Evolutionary conservation across 495 filamentous ascomycete genomes (phyloP).

Genomic region (Barbatosphaeria neglecta): DNA sequence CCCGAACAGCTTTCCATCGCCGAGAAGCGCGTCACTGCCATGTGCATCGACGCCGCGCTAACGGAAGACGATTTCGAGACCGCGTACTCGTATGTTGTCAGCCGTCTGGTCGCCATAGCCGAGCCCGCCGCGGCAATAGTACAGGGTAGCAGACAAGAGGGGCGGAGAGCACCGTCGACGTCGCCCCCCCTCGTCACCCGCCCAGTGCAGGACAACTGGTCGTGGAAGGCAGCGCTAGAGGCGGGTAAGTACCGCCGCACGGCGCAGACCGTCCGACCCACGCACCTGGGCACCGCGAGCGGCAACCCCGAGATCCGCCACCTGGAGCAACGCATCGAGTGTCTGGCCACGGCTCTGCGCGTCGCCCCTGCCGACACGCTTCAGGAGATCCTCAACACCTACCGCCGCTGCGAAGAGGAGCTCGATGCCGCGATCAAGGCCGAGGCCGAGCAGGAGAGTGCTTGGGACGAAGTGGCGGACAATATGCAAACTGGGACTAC

Average conservation of each 20-base stretch:
- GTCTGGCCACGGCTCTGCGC: constrained; percentile 72
- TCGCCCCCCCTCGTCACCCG: too few relatives aligned
- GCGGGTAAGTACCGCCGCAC: constrained; percentile 67
- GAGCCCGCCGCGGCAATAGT: constrained; percentile 8
- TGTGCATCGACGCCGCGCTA: constrained; percentile 83
- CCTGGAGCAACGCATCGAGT: constrained; percentile 78
- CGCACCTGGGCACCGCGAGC: constrained; percentile 40
- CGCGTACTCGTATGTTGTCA: constrained; percentile 90
- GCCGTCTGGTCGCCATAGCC: constrained; percentile 30
- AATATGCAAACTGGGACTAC: constrained; percentile 17
- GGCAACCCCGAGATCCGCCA: constrained; percentile 48
- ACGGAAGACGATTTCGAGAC: constrained; percentile 89
- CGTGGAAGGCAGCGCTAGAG: constrained; percentile 86
- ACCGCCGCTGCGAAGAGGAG: constrained; percentile 82
- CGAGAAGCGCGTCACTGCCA: constrained; percentile 64
- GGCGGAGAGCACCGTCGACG: too few relatives aligned
- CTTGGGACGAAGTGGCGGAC: constrained; percentile 60
- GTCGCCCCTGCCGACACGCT: constrained; percentile 69
- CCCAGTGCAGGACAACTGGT: constrained; percentile 66
- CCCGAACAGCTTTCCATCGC: constrained; percentile 19
- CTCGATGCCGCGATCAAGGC: constrained; percentile 53
- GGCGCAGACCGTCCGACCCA: constrained; percentile 28
- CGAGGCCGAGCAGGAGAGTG: constrained; percentile 62
- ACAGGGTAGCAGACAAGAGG: too few relatives aligned
- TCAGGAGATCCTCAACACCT: constrained; percentile 73